Conservation (phyloP, 495 filamentous ascomycete genomes). For the Platismatia glauca region DNA sequence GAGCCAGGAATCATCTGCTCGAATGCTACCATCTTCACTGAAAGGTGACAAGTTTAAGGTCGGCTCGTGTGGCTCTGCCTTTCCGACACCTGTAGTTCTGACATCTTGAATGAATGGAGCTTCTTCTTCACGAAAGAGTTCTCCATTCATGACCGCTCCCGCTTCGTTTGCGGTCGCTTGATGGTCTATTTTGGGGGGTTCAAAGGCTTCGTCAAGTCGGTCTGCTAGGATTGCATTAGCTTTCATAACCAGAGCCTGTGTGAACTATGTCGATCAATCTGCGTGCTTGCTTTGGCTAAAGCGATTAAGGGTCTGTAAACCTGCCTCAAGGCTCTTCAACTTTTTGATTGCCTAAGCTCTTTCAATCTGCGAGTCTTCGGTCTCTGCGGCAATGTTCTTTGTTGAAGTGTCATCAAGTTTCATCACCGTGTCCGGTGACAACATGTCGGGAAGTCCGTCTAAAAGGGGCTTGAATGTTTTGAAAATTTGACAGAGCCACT, state of each 20-base stretch:
- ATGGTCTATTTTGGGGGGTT: constrained; percentile 4
- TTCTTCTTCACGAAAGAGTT: constrained; percentile 2
- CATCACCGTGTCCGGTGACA: constrained; percentile 16
- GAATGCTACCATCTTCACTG: constrained; percentile 6
- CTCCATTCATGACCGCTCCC: constrained; percentile 3
- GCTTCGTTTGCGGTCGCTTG: constrained; percentile 4
- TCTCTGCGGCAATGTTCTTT: constrained; percentile 14
- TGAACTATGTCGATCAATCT: constrained; percentile 3
- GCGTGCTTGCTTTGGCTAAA: constrained; percentile 5
- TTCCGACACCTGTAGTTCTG: background rate
- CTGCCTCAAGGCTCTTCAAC: constrained; percentile 9
- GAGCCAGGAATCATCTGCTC: constrained; percentile 6
- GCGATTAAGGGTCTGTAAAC: constrained; percentile 13
- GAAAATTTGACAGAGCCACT: no score
- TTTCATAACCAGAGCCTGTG: background rate
- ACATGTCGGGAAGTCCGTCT: constrained; percentile 4
- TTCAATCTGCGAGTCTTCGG: constrained; percentile 12
- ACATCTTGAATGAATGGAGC: constrained; percentile 3
- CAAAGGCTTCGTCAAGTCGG: constrained; percentile 6
- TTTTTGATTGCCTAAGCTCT: constrained; percentile 9
- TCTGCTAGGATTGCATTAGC: constrained; percentile 7
- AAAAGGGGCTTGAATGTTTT: no score
- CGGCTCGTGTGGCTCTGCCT: constrained; percentile 11
- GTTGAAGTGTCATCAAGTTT: constrained; percentile 13
- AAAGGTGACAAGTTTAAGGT: constrained; percentile 1